A percentile compares a stretch with the other conserved stretches of the same genome.
Conservation (phyloP, 2,329 filamentous ascomycete genomes). For the Hawksworthiomyces lignivorus region DNA sequence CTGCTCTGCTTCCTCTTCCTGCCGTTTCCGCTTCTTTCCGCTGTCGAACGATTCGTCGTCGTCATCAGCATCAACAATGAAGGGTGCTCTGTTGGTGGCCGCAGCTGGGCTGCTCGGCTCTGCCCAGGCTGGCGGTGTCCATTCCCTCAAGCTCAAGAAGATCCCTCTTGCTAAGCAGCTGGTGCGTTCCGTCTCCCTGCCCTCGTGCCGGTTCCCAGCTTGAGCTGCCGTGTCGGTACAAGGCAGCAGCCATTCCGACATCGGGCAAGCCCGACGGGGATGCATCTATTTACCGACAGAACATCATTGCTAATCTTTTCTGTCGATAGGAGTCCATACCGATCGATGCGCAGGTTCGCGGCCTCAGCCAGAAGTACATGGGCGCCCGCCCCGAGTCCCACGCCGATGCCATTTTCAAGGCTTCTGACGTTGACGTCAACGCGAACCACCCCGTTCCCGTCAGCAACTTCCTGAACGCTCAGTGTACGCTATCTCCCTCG, state of each 20-base stretch:
- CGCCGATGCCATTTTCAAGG: conserved; percentile 71
- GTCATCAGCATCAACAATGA: conserved; percentile 56
- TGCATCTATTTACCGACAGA: not conserved
- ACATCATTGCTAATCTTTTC: too few relatives aligned
- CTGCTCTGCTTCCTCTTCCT: not conserved
- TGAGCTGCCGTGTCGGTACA: too few relatives aligned
- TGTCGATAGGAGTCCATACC: conserved; percentile 68
- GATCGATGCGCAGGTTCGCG: conserved; percentile 72
- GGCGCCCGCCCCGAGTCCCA: conserved; percentile 65
- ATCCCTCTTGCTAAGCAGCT: conserved; percentile 86
- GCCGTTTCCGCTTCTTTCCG: not conserved
- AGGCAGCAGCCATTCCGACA: too few relatives aligned
- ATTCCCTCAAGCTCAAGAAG: conserved; percentile 99
- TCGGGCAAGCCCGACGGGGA: not conserved
- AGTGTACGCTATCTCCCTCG: conserved; percentile 59
- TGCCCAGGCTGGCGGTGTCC: conserved; percentile 67
- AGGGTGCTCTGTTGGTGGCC: conserved; percentile 68
- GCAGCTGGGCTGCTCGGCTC: conserved; percentile 72
- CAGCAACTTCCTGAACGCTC: conserved; percentile 96
- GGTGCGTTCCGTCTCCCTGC: conserved; percentile 42
- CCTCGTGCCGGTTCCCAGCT: not conserved
- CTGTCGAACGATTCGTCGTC: not conserved
- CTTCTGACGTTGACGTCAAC: conserved; percentile 58
- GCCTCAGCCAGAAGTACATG: conserved; percentile 94
- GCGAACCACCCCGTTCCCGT: conserved; percentile 76